phyloP scores from a whole-genome alignment of 176 grass and related monocot genomes.

The Saccharum officinarum region DNA sequence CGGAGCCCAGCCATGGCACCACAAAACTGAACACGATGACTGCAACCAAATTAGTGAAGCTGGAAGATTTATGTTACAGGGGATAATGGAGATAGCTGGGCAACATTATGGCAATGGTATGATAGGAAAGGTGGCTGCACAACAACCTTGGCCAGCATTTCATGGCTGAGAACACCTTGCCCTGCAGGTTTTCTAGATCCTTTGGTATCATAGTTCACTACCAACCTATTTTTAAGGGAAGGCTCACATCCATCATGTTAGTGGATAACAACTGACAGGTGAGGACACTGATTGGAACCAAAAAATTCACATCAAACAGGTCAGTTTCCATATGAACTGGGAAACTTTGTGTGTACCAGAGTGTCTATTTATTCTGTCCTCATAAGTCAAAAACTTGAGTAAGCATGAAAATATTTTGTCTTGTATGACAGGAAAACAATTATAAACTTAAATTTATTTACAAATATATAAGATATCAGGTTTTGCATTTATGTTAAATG shows the following conservation, averaged over 20 bases:
- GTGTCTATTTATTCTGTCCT: background rate
- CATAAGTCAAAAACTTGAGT: background rate
- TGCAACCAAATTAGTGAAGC: background rate
- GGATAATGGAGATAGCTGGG: background rate
- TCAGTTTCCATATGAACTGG: background rate
- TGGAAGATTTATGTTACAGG: background rate
- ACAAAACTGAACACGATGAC: background rate
- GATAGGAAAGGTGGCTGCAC: background rate
- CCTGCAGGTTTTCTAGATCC: background rate
- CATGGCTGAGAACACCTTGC: background rate
- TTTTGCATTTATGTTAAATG: background rate
- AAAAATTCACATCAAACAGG: background rate
- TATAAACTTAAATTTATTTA: background rate
- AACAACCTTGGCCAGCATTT: background rate
- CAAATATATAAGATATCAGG: background rate
- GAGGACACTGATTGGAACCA: background rate
- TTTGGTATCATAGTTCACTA: background rate
- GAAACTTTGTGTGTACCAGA: background rate
- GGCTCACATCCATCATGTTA: background rate
- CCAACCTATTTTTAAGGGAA: background rate
- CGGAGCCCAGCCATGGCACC: background rate
- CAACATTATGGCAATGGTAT: background rate
- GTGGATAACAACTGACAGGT: background rate
- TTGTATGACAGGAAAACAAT: background rate
- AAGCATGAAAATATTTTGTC: background rate